A percentile compares a stretch with the other conserved stretches of the same genome.
Evolutionary conservation across 345 rosid species (phyloP).

Genomic region (Erucastrum elatum): DNA sequence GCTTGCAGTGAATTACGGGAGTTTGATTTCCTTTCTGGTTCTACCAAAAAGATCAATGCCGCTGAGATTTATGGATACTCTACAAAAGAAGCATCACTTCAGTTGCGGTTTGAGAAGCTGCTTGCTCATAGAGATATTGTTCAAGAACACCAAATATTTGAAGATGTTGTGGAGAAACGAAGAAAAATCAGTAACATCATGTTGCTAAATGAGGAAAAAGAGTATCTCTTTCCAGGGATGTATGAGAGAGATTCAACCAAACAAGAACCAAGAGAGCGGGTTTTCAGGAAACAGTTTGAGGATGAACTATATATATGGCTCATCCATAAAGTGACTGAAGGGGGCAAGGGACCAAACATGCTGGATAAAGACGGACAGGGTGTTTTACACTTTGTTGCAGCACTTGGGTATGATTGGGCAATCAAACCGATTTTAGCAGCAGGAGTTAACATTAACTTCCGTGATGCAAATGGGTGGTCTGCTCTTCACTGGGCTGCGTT

Average conservation of each 20-base stretch:
- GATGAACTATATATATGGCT: constrained; percentile 79
- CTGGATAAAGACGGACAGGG: constrained; percentile 81
- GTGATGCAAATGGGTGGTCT: constrained; percentile 92
- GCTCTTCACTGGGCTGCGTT: constrained; percentile 98
- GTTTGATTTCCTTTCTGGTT: constrained; percentile 66
- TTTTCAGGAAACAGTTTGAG: constrained; percentile 53
- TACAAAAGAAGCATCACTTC: constrained; percentile 50
- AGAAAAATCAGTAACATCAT: constrained; percentile 54
- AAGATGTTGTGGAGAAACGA: constrained; percentile 53
- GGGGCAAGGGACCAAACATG: constrained; percentile 71
- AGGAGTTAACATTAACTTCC: constrained; percentile 84
- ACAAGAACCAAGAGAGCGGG: constrained; percentile 40
- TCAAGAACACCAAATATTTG: constrained; percentile 34
- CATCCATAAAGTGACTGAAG: constrained; percentile 65
- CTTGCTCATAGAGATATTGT: constrained; percentile 47
- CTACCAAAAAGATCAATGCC: constrained; percentile 46
- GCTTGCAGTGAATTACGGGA: constrained; percentile 96
- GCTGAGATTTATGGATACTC: constrained; percentile 43
- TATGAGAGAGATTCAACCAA: constrained; percentile 37
- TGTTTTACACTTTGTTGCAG: constrained; percentile 72
- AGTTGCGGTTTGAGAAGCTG: constrained; percentile 53
- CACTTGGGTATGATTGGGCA: constrained; percentile 93
- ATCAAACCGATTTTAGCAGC: constrained; percentile 64
- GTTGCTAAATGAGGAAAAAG: constrained; percentile 73
- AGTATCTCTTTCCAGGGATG: constrained; percentile 41